Base-by-base conservation (phyloP, 1,284 basidiomycete species). In the Anthracocystis setariae region DNA sequence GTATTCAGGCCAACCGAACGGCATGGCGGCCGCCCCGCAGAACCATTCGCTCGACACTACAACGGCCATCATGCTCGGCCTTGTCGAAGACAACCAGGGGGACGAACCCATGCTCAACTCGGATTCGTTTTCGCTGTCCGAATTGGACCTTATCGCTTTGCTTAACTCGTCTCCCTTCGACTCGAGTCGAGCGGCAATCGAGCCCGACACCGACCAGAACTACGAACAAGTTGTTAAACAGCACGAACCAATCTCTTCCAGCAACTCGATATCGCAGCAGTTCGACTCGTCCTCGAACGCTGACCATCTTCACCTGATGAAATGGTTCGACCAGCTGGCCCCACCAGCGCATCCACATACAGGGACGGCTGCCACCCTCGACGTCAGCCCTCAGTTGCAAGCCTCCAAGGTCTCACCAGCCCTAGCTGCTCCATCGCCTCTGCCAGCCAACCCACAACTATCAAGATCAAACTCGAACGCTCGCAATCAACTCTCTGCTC, bases 131-230 rank as follows among this genome's bases (percentile, higher is more conserved):
- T 39, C 42, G 29, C 29, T 51, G 5, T 45, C 56, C 0, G 56
- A 49, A 12, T n/a, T 25, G n/a, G 47, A 50, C 20, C 56, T 58
- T 12, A 50, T 60, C n/a, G 43, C 43, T 37, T 24, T 60, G 17
- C 49, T 60, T 37, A 52, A 60, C 20, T 5, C 15, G 5, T 60
- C 57, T 13, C 57, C 49, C 5, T 46, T 46, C 38, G 57, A 60
- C 44, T 60, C 57, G n/a, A 53, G 48, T 29, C 17, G 25, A 40
- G 52, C 52, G 21, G 52, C 45, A 7, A 49, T 56, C 46, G 54
- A 56, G 17, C 24, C 32, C 13, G 49, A 51, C 25, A 7, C 20
- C 9, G 42, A 44, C 13, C 18, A 42, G 12, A 10, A 10, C n/a
- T 42, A 21, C 5, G n/a, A 10, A 42, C 5, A 18, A 21, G 37